Percentiles rank a stretch among this genome's conserved stretches.
Evolutionary conservation across 2,329 filamentous ascomycete genomes (phyloP).

Genomic region (Aureobasidium lini): DNA sequence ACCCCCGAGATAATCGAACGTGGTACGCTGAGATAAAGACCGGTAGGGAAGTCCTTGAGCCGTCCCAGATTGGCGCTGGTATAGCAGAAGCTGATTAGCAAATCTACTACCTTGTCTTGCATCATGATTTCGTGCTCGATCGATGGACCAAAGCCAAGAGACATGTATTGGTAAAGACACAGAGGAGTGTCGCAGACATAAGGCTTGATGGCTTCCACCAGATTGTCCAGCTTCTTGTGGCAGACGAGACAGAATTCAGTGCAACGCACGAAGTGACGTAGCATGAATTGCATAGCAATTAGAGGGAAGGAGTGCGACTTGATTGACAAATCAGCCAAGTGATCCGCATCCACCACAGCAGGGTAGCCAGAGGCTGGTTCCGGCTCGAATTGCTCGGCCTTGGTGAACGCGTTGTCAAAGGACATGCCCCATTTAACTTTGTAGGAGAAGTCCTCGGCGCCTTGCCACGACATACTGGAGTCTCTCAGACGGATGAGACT

Average conservation of each 20-base stretch:
- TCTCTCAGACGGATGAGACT: conserved; percentile 50
- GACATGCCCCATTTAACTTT: conserved; percentile 37
- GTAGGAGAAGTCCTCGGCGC: conserved; percentile 52
- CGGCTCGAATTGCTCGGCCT: conserved; percentile 33
- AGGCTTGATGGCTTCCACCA: conserved; percentile 65
- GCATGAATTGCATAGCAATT: conserved; percentile 63
- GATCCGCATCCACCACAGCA: conserved; percentile 42
- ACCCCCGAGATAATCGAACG: conserved; percentile 15
- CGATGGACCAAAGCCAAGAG: conserved; percentile 74
- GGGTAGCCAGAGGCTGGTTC: conserved; percentile 33
- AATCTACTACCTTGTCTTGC: conserved; percentile 75
- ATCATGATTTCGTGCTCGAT: conserved; percentile 76
- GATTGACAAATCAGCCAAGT: conserved; percentile 26
- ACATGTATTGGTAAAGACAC: conserved; percentile 83
- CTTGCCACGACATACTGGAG: conserved; percentile 55
- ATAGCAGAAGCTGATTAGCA: conserved; percentile 78
- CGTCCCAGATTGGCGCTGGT: conserved; percentile 39
- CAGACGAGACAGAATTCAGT: conserved; percentile 85
- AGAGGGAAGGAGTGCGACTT: conserved; percentile 45
- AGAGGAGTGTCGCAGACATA: conserved; percentile 66
- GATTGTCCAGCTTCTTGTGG: conserved; percentile 57
- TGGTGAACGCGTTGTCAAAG: conserved; percentile 22
- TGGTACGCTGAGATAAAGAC: conserved; percentile 49
- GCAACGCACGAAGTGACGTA: conserved; percentile 71
- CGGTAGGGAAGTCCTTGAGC: conserved; percentile 49